Conservation (phyloP, 352 stramenopile species). For the Phytopythium cucurbitacearum region DNA sequence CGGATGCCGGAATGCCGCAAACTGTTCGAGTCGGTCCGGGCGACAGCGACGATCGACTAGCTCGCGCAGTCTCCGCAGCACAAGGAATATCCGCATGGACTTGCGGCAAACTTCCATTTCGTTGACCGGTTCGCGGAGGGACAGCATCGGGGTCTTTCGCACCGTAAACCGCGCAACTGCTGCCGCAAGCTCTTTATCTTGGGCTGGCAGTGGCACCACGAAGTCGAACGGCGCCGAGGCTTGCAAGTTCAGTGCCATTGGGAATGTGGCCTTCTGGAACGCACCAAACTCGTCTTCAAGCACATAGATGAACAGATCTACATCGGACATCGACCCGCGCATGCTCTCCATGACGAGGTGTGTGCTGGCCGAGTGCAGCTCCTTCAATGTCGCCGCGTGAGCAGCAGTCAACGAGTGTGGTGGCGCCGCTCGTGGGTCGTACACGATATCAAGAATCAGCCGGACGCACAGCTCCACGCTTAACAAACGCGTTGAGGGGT, state of each 20-base stretch:
- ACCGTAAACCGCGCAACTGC: constrained; percentile 8
- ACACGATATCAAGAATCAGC: constrained; percentile 52
- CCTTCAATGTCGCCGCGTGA: constrained; percentile 31
- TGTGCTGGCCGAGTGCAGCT: constrained; percentile 62
- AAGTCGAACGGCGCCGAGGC: constrained; percentile 66
- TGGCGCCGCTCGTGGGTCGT: constrained; percentile 21
- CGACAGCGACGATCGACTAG: constrained; percentile 41
- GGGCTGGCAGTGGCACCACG: constrained; percentile 36
- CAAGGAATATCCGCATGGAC: constrained; percentile 65
- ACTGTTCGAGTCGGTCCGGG: constrained; percentile 43
- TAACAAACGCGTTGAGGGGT: constrained; percentile 49
- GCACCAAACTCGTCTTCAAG: constrained; percentile 61
- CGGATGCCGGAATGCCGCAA: constrained; percentile 53
- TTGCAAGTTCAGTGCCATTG: constrained; percentile 45
- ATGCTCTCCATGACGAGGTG: constrained; percentile 82
- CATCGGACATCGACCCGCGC: constrained; percentile 70
- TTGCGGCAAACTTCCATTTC: constrained; percentile 75
- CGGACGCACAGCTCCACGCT: constrained; percentile 47
- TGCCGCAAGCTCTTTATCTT: background rate
- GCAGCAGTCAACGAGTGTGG: constrained; percentile 12
- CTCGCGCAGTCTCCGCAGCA: constrained; percentile 44
- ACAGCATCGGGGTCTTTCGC: constrained; percentile 23
- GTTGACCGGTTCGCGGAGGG: constrained; percentile 44
- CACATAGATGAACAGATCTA: constrained; percentile 79
- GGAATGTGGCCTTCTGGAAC: constrained; percentile 50